Base-by-base conservation (phyloP, 148 eudicot species). In the Camellia lanceoleosa region DNA sequence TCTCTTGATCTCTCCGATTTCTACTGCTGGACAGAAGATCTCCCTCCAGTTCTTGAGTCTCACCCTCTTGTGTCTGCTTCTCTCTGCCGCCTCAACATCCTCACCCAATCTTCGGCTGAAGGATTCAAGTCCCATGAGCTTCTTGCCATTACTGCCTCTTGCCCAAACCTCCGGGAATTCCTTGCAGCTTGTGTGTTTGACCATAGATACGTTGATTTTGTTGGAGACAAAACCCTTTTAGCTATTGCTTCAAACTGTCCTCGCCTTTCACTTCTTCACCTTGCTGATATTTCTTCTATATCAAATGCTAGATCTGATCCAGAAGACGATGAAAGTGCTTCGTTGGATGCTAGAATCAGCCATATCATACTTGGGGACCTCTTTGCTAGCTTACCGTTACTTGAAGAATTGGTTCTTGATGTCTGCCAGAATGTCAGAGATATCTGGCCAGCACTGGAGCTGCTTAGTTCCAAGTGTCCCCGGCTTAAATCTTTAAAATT, bases 11-110 rank as follows among this genome's bases (percentile, higher is more conserved):
- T 90, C 5, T 88, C 92, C 0, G n/a, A 76, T 12, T 93, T 91
- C 66, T 93, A 93, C 52, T 93, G 88, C 79, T 93, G 95, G 93
- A 91, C 95, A 16, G 97, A 93, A 69, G 97, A 93, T 83, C 77
- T 93, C 65, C 83, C 83, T 0, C 79, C 87, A 1, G 93, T 90
- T 5, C 76, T 93, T 0, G 78, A 89, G 3, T 60, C 85, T 4
- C 58, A 80, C 41, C 87, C 91, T 67, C 41, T 12, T 38, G 46
- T 67, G 18, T 41, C 47, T 11, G 70, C 46, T 46, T 30, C 44
- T 67, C 78, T 93, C 13, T 71, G 80, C 1, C 5, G 55, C 0
- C 79, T 93, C n/a, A 82, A 93, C 82, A 70, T 91, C 46, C 43
- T 91, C 73, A 91, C 90, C 55, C 81, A 82, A 0, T 90, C 91